These are phyloP conservation scores for Scheffersomyces lignosus DNA, from an alignment of 805 yeast species.

Conservation along the genomic window DNA sequence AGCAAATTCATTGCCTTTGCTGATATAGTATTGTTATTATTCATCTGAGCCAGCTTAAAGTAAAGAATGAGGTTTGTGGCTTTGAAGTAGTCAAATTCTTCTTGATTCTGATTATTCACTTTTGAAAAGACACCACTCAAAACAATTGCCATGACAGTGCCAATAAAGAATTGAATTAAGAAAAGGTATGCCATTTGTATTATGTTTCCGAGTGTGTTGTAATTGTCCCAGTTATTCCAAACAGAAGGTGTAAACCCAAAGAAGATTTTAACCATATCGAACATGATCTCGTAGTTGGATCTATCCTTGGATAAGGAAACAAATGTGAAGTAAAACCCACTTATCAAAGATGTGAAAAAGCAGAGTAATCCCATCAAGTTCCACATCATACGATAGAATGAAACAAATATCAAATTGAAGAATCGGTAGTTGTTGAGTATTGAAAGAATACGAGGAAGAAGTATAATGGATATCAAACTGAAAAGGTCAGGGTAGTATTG, in stretches of 20 bases:
- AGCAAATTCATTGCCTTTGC: conserved; percentile 24
- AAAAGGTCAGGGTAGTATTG: conserved; percentile 31
- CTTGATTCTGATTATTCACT: conserved; percentile 29
- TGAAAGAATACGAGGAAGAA: conserved; percentile 51
- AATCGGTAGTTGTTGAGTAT: conserved; percentile 52
- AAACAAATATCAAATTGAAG: conserved; percentile 50
- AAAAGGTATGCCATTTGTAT: conserved; percentile 52
- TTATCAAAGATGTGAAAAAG: conserved; percentile 48
- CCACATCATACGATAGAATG: conserved; percentile 51
- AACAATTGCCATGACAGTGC: conserved; percentile 57
- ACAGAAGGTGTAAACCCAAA: conserved; percentile 63
- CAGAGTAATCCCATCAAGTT: conserved; percentile 50
- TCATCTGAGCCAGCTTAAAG: conserved; percentile 30
- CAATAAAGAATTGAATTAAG: conserved; percentile 53
- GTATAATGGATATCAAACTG: conserved; percentile 46
- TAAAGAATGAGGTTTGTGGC: conserved; percentile 39
- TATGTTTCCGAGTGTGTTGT: conserved; percentile 46
- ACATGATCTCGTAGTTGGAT: conserved; percentile 45
- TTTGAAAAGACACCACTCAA: conserved; percentile 42
- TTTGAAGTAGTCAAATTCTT: conserved; percentile 42
- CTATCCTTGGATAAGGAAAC: conserved; percentile 47
- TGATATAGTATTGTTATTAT: conserved; percentile 8
- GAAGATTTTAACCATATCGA: conserved; percentile 50
- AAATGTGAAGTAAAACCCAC: conserved; percentile 57
- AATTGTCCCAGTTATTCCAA: conserved; percentile 55